Conservation (phyloP, 495 filamentous ascomycete species). For the Aspergillus asperescens region DNA sequence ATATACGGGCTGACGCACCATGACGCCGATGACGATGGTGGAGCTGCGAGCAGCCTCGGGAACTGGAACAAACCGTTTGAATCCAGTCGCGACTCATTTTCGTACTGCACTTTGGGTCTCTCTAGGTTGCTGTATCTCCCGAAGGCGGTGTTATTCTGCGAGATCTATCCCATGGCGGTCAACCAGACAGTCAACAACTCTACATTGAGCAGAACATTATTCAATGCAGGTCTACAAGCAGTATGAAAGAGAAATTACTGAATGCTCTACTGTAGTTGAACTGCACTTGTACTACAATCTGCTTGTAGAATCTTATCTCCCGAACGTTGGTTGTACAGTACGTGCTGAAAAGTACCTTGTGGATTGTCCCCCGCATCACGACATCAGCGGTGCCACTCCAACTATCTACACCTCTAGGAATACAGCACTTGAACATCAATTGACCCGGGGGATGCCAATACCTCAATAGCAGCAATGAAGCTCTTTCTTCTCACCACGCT, state of each 20-base stretch:
- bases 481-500: constrained; percentile 20
- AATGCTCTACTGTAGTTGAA: not conserved
- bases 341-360: not conserved
- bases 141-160: constrained; percentile 3
- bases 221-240: too few species aligned
- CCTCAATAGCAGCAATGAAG: constrained; percentile 7
- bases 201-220: not conserved
- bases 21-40: not conserved
- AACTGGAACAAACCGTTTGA: too few species aligned
- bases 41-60: not conserved
- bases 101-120: not conserved
- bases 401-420: not conserved
- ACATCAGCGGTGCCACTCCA: not conserved
- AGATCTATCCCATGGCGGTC: constrained; percentile 2
- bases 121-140: not conserved
- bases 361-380: constrained; percentile 5
- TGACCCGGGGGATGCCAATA: not conserved
- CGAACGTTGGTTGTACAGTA: not conserved
- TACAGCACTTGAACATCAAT: not conserved
- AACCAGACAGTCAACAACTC: not conserved
- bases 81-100: not conserved
- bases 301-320: not conserved
- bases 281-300: not conserved
- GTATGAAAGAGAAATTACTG: too few species aligned
- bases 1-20: constrained; percentile 1